Conservation (phyloP, 2,329 filamentous ascomycete genomes). For the Botrytis squamosa region DNA sequence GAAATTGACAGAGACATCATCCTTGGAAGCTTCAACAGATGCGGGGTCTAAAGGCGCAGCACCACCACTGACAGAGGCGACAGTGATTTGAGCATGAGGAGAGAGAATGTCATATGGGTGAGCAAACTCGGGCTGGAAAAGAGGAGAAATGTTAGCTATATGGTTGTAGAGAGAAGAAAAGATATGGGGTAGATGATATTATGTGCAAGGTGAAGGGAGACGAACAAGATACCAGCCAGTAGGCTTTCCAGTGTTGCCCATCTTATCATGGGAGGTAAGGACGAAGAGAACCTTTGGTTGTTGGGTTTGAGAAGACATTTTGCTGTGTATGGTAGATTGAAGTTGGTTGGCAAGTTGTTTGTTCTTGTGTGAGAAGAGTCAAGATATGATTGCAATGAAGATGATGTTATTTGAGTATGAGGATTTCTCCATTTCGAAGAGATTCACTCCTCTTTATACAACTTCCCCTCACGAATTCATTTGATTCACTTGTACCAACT, state of each 20-base stretch:
- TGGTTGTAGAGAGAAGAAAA: background rate
- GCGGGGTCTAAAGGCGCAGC: conserved; percentile 47
- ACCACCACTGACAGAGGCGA: conserved; percentile 47
- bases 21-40: conserved; percentile 45
- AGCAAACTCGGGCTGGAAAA: conserved; percentile 47
- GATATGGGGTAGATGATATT: background rate
- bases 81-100: conserved; percentile 42
- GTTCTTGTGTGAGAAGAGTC: background rate
- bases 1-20: conserved; percentile 44
- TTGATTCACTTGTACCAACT: background rate
- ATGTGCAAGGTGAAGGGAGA: conserved; percentile 9
- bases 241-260: conserved; percentile 41
- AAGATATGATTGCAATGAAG: background rate
- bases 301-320: conserved; percentile 14
- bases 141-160: conserved; percentile 28
- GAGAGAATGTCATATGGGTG: conserved; percentile 48
- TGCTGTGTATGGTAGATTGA: conserved; percentile 14
- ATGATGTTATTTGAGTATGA: background rate
- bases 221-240: conserved; percentile 54
- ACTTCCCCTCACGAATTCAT: background rate
- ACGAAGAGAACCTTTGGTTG: conserved; percentile 52
- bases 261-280: conserved; percentile 45
- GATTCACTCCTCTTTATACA: conserved; percentile 6
- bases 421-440: background rate
- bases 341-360: background rate